phyloP scores from a whole-genome alignment of 192 early-diverging fungal genomes.

The Podila epicladia region DNA sequence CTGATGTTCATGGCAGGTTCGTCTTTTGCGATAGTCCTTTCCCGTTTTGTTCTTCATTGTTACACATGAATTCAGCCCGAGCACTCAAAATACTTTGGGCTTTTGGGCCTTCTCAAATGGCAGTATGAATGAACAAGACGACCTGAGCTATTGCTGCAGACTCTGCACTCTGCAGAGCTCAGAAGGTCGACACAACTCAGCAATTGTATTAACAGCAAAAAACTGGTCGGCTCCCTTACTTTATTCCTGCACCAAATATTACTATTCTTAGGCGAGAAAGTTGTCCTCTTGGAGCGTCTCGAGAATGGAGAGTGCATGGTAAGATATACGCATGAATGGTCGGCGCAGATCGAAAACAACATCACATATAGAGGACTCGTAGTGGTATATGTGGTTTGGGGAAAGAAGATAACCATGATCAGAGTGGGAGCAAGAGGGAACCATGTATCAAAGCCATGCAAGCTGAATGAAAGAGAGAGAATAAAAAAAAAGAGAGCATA shows the following conservation, averaged over 20 bases:
- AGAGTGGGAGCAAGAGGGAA: no score
- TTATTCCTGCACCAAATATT: not conserved
- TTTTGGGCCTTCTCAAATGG: no score
- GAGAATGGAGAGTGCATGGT: slow-evolving; percentile 2
- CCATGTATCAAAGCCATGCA: no score
- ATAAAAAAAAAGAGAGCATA: no score
- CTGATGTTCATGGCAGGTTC: slow-evolving; percentile 5
- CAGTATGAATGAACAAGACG: no score
- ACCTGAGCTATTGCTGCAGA: no score
- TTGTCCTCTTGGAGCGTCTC: not conserved
- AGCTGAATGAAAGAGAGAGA: no score
- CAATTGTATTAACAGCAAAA: not conserved
- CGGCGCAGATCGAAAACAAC: not conserved
- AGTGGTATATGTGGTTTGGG: no score
- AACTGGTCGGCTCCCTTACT: not conserved
- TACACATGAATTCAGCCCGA: no score
- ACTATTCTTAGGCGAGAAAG: slow-evolving; percentile 3
- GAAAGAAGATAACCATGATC: no score
- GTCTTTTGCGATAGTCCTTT: not conserved
- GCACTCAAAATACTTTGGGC: no score
- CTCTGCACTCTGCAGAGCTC: not conserved
- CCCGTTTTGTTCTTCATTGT: no score
- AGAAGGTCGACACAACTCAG: not conserved
- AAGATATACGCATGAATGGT: not conserved
- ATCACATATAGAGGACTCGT: not conserved